Conservation (phyloP, 2,329 filamentous ascomycete species). For the Albifimbria verrucaria region DNA sequence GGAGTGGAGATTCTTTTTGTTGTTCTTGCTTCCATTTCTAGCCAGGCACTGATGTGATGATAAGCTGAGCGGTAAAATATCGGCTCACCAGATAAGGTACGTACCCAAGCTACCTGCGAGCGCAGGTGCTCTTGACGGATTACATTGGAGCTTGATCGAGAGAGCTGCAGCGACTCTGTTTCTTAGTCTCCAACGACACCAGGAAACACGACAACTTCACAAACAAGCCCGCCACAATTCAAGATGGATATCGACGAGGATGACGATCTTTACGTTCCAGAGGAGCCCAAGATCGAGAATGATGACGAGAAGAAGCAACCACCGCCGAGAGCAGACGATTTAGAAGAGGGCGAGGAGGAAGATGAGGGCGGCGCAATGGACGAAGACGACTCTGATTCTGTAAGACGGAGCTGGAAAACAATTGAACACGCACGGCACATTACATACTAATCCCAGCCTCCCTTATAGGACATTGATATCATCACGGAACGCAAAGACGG, state of each 20-base stretch:
- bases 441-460: not conserved
- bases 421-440: no score
- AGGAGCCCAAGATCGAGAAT: conserved; percentile 45
- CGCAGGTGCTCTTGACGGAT: not conserved
- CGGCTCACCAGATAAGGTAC: no score
- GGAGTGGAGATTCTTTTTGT: no score
- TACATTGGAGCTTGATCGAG: not conserved
- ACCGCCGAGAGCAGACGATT: conserved; percentile 44
- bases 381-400: conserved; percentile 52
- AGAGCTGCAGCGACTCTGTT: no score
- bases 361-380: conserved; percentile 60
- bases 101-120: not conserved
- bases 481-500: conserved; percentile 66
- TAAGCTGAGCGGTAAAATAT: not conserved
- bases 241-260: conserved; percentile 66
- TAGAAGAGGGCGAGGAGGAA: conserved; percentile 63
- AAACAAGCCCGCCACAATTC: conserved; percentile 8
- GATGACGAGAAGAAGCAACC: conserved; percentile 22
- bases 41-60: not conserved
- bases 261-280: conserved; percentile 63
- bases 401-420: no score
- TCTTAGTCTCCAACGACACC: no score
- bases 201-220: no score
- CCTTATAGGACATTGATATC: conserved; percentile 60
- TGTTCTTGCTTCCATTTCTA: not conserved